These are phyloP conservation scores for Saccharomycopsis guyanensis DNA, from an alignment of 805 yeast genomes.

Conservation along the genomic window DNA sequence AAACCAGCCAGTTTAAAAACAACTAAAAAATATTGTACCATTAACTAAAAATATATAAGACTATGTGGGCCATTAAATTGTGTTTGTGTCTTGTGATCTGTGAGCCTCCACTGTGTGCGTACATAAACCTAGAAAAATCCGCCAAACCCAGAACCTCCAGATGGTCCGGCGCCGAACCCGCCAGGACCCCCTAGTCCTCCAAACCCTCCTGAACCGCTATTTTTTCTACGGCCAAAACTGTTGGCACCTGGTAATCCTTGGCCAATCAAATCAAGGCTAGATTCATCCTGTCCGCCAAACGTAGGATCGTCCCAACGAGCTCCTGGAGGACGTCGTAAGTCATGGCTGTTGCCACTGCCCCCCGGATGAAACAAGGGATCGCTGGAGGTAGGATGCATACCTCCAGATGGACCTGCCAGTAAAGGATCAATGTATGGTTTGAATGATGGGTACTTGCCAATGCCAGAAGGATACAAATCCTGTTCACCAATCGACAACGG, in stretches of 20 bases:
- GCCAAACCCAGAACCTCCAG: conserved; percentile 21
- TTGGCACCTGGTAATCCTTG: conserved; percentile 16
- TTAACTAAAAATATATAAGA: too few species aligned
- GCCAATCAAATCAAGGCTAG: conserved; percentile 13
- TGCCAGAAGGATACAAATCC: conserved; percentile 30
- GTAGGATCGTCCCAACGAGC: conserved; percentile 33
- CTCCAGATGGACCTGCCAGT: conserved; percentile 22
- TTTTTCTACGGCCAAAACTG: conserved; percentile 2
- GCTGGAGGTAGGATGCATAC: conserved; percentile 29
- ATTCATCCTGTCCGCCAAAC: conserved; percentile 14
- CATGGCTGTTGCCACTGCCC: conserved; percentile 17
- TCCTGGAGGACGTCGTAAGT: conserved; percentile 29
- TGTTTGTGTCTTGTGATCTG: too few species aligned
- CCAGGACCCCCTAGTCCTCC: conserved; percentile 1
- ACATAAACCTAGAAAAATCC: too few species aligned
- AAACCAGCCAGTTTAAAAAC: too few species aligned
- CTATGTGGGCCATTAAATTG: too few species aligned
- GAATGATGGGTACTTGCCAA: conserved; percentile 26
- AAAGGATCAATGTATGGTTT: conserved; percentile 25
- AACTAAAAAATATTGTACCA: too few species aligned
- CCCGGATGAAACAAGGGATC: conserved; percentile 25
- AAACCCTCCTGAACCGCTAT: not conserved
- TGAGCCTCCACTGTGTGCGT: too few species aligned
- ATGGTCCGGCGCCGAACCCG: conserved; percentile 21
- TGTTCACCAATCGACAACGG: conserved; percentile 24